These are phyloP conservation scores for Dissophora globulifera DNA, from an alignment of 192 early-diverging fungal genomes.

Conservation along the genomic window DNA sequence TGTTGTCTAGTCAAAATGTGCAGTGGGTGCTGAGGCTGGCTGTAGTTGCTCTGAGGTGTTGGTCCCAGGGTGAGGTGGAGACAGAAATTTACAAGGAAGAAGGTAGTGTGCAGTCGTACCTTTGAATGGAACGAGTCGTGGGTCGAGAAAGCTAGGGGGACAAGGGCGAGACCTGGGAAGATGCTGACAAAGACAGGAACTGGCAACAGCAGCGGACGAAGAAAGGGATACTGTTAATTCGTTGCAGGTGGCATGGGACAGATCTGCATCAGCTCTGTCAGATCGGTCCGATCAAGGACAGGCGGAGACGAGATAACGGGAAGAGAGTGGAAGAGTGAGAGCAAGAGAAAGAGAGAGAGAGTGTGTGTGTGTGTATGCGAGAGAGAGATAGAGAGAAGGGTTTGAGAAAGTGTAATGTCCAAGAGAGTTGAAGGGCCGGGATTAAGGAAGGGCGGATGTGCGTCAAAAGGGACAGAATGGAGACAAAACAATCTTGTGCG, in stretches of 20 bases:
- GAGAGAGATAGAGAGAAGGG: not conserved
- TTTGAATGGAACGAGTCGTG: not conserved
- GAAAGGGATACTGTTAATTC: not conserved
- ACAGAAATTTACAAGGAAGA: too few relatives aligned
- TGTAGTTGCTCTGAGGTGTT: too few relatives aligned
- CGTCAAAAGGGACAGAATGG: too few relatives aligned
- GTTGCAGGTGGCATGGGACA: conserved; percentile 1
- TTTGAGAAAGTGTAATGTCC: too few relatives aligned
- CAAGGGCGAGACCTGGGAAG: not conserved
- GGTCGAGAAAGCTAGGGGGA: not conserved
- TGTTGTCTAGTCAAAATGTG: too few relatives aligned
- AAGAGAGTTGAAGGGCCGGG: too few relatives aligned
- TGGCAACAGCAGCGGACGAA: not conserved
- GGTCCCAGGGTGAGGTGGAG: too few relatives aligned
- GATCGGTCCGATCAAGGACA: conserved; percentile 6
- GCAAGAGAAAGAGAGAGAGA: not conserved
- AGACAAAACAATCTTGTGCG: too few relatives aligned
- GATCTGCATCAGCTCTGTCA: conserved; percentile 6
- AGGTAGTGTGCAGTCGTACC: not conserved
- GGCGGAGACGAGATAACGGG: not conserved
- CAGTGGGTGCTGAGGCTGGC: too few relatives aligned
- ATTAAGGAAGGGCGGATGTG: too few relatives aligned
- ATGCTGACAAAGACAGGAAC: not conserved
- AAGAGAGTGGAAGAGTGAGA: not conserved
- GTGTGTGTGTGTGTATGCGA: too few relatives aligned